Evolutionary conservation across 2,329 filamentous ascomycete species (phyloP), one percentile per base, ranked within the genome.

Genomic region (Leptographium wingfieldii): DNA sequence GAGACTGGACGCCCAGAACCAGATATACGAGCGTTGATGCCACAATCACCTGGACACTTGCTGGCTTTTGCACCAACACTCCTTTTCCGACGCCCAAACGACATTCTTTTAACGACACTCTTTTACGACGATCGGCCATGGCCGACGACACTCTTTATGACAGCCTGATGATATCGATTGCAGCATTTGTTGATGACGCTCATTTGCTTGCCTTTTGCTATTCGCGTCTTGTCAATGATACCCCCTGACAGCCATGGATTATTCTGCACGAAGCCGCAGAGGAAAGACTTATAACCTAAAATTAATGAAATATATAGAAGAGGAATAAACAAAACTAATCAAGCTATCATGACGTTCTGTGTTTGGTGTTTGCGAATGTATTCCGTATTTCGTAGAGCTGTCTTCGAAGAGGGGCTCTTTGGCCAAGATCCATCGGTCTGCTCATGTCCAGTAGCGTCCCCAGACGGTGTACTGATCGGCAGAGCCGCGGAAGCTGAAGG

Each of bases 401-500:
- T 22, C 22, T 22, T 22, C 22, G 22, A 22, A 22, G 22, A 22
- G 22, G 22, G 22, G 22, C 22, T 22, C 22, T 22, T 22, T 22
- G 22, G 22, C 22, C 22, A 22, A 22, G 22, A 22, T 22, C 22
- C 22, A 22, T 35, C 33, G 33, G 11, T 11, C 33, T 35, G 38
- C 38, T 40, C 67, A 91, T 56, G 83, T 75, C 90, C 90, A 96
- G 68, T 90, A 92, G 66, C 80, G 82, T 5, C 77, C 80, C 91
- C 92, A 96, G 53, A 88, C 73, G 43, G 75, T 74, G 68, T 84
- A 85, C 65, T 90, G 84, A 40, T 86, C 82, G 57, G 83, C 79
- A 1, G 78, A 80, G 0, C 90, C 90, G 51, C 81, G 76, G 68
- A 94, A 92, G 69, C 80, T 72, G 68, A 99, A 99, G 38, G 87